These are phyloP conservation scores for Vaucheria bursata DNA, from an alignment of 352 stramenopile species.

Conservation along the genomic window DNA sequence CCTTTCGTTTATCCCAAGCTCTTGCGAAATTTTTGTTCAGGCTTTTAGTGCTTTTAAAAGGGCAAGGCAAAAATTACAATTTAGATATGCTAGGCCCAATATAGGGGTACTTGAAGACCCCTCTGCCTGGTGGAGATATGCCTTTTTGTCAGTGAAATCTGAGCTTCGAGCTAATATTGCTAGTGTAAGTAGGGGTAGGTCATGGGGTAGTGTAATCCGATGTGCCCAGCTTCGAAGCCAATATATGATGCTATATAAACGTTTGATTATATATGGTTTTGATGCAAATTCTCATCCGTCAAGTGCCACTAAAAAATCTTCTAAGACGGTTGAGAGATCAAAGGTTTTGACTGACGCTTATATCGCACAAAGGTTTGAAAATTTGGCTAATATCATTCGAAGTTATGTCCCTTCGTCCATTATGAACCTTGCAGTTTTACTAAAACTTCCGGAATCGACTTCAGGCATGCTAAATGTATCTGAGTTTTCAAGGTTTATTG, in stretches of 20 bases:
- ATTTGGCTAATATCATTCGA: too few relatives aligned
- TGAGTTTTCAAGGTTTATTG: slow-evolving; percentile 22
- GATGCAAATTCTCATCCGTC: neutral
- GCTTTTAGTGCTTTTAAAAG: slow-evolving; percentile 20
- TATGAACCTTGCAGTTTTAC: neutral
- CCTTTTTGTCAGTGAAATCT: slow-evolving; percentile 16
- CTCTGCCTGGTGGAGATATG: slow-evolving; percentile 27
- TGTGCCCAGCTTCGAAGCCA: slow-evolving; percentile 14
- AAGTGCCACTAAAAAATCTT: neutral
- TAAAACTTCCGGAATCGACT: neutral
- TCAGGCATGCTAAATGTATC: neutral
- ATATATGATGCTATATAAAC: slow-evolving; percentile 33
- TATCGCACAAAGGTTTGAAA: neutral
- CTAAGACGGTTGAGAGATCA: too few relatives aligned
- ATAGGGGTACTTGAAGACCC: slow-evolving; percentile 24
- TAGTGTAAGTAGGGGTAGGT: neutral
- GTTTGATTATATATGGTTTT: slow-evolving; percentile 19
- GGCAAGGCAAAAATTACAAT: slow-evolving; percentile 19
- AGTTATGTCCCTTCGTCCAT: too few relatives aligned
- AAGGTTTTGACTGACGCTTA: neutral
- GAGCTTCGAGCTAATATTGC: neutral
- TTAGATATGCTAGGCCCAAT: slow-evolving; percentile 19
- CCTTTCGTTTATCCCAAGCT: slow-evolving; percentile 9
- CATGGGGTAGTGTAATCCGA: slow-evolving; percentile 24
- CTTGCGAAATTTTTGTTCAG: slow-evolving; percentile 21